Percentiles rank a stretch among this genome's conserved stretches.
phyloP scores from a whole-genome alignment of 2,329 filamentous ascomycete species.

The Fusarium sororula region DNA sequence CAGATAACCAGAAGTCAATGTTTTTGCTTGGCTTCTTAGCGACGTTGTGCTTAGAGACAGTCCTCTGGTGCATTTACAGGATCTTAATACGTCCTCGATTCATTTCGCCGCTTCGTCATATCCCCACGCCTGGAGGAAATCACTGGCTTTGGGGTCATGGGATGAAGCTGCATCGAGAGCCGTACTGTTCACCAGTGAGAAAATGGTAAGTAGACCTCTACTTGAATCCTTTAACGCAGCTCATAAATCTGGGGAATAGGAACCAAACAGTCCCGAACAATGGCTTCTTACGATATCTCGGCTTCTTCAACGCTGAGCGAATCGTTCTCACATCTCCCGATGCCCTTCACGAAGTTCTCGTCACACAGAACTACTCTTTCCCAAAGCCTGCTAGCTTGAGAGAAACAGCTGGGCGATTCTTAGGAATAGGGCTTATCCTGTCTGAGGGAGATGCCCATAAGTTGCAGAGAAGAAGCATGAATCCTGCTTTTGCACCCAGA shows the following conservation, averaged over 20 bases:
- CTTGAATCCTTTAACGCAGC: background rate
- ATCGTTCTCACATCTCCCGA: slow-evolving; percentile 68
- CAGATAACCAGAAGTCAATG: background rate
- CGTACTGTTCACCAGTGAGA: slow-evolving; percentile 55
- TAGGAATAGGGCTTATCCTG: slow-evolving; percentile 77
- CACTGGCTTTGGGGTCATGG: slow-evolving; percentile 60
- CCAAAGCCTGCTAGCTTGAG: slow-evolving; percentile 66
- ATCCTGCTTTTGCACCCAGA: slow-evolving; percentile 85
- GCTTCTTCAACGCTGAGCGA: slow-evolving; percentile 69
- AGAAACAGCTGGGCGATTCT: slow-evolving; percentile 66
- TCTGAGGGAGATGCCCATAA: slow-evolving; percentile 95
- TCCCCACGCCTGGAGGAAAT: slow-evolving; percentile 55
- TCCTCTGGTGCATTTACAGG: slow-evolving; percentile 50
- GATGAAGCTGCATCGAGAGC: slow-evolving; percentile 47
- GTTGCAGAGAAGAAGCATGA: slow-evolving; percentile 79
- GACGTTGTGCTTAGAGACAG: background rate
- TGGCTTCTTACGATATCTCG: slow-evolving; percentile 73
- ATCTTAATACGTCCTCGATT: slow-evolving; percentile 58
- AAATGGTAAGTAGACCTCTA: slow-evolving; percentile 53
- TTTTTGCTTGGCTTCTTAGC: background rate
- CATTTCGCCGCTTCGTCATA: slow-evolving; percentile 58
- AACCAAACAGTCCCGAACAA: slow-evolving; percentile 70
- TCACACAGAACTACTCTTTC: slow-evolving; percentile 75
- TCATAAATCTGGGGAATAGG: slow-evolving; percentile 52
- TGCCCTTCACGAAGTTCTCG: slow-evolving; percentile 73